Evolutionary conservation across 2,329 filamentous ascomycete genomes (phyloP), one percentile per base, ranked within the genome.

Genomic region (Verticillium longisporum): DNA sequence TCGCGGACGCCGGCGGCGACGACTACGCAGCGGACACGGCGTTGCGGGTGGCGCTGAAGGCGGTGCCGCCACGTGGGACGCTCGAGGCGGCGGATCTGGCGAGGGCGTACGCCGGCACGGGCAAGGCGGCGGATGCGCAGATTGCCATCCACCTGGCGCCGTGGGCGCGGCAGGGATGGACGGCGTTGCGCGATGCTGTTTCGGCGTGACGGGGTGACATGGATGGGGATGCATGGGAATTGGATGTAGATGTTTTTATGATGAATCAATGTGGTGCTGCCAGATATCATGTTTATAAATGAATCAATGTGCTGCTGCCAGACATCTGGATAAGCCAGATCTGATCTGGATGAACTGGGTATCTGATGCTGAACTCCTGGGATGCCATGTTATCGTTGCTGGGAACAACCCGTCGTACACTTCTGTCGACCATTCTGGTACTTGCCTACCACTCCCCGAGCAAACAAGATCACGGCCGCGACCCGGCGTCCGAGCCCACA

Each of bases 71-170:
- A 0, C 75, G 81, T 58, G 91, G 92, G 0, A 76, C 80, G 1
- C 76, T 96, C 13, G 84, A 83, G 18, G 87, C 91, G 1, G 78
- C 81, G 31, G 90, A 91, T 62, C 74, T 98, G 60, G 86, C 90
- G 1, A 78, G 79, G 65, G 89, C 91, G 5, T 92, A 90, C 77
- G 85, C 89, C 1, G 88, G 89, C 1, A 92, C 89, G 0, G 88
- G 89, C 1, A 84, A 79, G 62, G 80, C 86, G 3, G 84, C 83
- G 3, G 90, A 96, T 80, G 88, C 90, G 26, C 89, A 97, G 74
- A 84, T 83, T 65, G 88, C 89, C 6, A 83, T 92, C 55, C 83
- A 95, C 73, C 74, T 96, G 66, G 91, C 93, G 41, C 95, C 95
- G 6, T 98, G 94, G 93, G 79, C 77, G 61, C 73, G 66, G 54